Base-by-base conservation (phyloP, 2,329 filamentous ascomycete species). In the Elsinoe ampelina region DNA sequence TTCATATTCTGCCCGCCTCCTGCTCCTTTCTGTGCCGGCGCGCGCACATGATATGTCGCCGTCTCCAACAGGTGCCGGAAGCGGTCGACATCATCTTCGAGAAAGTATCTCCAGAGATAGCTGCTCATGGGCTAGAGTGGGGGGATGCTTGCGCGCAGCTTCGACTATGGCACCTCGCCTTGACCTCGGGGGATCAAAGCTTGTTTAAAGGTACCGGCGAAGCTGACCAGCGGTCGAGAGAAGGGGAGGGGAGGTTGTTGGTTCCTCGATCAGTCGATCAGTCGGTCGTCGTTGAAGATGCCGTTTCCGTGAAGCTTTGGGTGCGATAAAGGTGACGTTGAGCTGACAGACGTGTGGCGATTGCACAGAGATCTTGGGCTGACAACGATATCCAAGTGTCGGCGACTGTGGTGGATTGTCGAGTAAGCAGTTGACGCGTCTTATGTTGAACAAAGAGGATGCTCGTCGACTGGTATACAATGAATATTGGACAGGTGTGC, bases 81-180 rank as follows among this genome's bases (percentile, higher is more conserved):
- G 70, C 78, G 84, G 72, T 95, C 91, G 83, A 95, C 87, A 83
- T 98, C 90, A 81, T 96, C 88, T 83, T 96, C 87, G 79, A 95
- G 86, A 72, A 92, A 97, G 72, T 83, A 89, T 81, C 90, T 91
- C 92, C 92, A 96, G 73, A 98, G 84, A 82, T 87, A 82, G 78
- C 90, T 86, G 85, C 89, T 97, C 92, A 97, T 93, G 83, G 83
- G 83, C 69, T 63, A 63, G 64, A 66, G 60, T 61, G 58, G 60
- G 65, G 65, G 68, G 67, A 68, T 68, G 63, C 59, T 66, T 70
- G 62, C 75, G 74, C 71, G 68, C 71, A 72, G 73, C 75, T 77
- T 81, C 79, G 74, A 75, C 78, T 75, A 72, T 72, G 70, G 80
- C 86, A 85, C 89, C 89, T 95, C 86, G 88, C 89, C 88, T 84